These are phyloP conservation scores for Avena eriantha DNA, from an alignment of 176 grass and related monocot species.

Conservation along the genomic window DNA sequence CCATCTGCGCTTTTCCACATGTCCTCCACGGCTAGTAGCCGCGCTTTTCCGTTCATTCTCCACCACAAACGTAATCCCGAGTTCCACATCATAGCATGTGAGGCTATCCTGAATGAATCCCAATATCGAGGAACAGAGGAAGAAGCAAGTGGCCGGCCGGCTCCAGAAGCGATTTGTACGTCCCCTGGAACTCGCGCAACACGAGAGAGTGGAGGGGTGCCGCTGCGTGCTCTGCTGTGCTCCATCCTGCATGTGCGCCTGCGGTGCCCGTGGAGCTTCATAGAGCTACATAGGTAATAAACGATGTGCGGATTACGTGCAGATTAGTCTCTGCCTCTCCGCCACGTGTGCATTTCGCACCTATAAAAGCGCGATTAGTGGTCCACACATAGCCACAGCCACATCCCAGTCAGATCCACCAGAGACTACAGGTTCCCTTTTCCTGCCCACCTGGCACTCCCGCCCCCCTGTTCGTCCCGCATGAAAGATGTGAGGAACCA, in stretches of 20 bases:
- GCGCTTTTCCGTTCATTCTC: background rate
- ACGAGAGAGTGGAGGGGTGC: background rate
- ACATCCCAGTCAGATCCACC: slow-evolving; percentile 28
- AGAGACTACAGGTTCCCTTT: background rate
- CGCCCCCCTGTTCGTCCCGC: background rate
- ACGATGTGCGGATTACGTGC: background rate
- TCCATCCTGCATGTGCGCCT: background rate
- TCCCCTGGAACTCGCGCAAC: background rate
- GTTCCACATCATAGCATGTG: slow-evolving; percentile 9
- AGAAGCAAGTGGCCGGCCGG: background rate
- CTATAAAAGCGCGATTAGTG: slow-evolving; percentile 47
- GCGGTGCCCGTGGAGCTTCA: background rate
- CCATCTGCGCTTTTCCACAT: slow-evolving; percentile 3
- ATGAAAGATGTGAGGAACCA: slow-evolving; percentile 52
- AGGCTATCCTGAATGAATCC: background rate
- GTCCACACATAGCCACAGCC: slow-evolving; percentile 17
- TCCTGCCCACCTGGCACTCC: background rate
- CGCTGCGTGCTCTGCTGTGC: background rate
- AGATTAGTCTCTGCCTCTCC: background rate
- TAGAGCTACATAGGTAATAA: background rate
- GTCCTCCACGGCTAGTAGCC: background rate
- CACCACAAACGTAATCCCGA: background rate
- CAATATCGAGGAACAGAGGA: background rate
- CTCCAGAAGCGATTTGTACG: too few relatives aligned
- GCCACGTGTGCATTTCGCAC: background rate